phyloP scores from a whole-genome alignment of 257 asterid species.

The Primulina tabacum region DNA sequence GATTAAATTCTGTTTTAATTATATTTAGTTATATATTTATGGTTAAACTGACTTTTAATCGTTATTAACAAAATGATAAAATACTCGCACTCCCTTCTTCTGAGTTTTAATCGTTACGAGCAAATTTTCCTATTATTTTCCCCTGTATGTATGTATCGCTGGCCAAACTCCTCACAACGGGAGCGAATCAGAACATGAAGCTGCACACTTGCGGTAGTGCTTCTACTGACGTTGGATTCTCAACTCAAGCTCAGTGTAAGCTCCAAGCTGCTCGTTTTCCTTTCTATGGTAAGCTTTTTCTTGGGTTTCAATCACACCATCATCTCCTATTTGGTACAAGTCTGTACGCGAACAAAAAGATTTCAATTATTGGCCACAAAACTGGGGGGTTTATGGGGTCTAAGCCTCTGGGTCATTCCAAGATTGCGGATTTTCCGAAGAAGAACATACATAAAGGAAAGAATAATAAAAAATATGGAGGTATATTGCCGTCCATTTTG shows the following conservation, averaged over 20 bases:
- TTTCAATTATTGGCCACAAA: slow-evolving; percentile 22
- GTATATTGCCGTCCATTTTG: slow-evolving; percentile 62
- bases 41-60: too few relatives aligned
- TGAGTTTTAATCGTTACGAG: too few relatives aligned
- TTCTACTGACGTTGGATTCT: slow-evolving; percentile 29
- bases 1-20: too few relatives aligned
- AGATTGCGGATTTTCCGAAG: slow-evolving; percentile 37
- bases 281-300: slow-evolving; percentile 36
- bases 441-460: slow-evolving; percentile 42
- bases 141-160: too few relatives aligned
- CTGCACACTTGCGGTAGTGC: slow-evolving; percentile 28
- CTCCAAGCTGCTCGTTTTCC: slow-evolving; percentile 39
- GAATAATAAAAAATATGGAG: slow-evolving; percentile 56
- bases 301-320: slow-evolving; percentile 34
- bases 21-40: too few relatives aligned
- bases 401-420: slow-evolving; percentile 48
- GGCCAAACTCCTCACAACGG: too few relatives aligned
- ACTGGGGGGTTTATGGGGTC: slow-evolving; percentile 46
- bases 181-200: slow-evolving; percentile 22
- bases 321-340: slow-evolving; percentile 14
- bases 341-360: slow-evolving; percentile 21
- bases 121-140: too few relatives aligned
- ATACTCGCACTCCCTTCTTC: too few relatives aligned
- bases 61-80: too few relatives aligned
- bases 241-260: slow-evolving; percentile 48